Percentiles rank a stretch among this genome's conserved stretches.
These are phyloP conservation scores for Torulaspora franciscae DNA, from an alignment of 805 yeast genomes.

Conservation along the genomic window DNA sequence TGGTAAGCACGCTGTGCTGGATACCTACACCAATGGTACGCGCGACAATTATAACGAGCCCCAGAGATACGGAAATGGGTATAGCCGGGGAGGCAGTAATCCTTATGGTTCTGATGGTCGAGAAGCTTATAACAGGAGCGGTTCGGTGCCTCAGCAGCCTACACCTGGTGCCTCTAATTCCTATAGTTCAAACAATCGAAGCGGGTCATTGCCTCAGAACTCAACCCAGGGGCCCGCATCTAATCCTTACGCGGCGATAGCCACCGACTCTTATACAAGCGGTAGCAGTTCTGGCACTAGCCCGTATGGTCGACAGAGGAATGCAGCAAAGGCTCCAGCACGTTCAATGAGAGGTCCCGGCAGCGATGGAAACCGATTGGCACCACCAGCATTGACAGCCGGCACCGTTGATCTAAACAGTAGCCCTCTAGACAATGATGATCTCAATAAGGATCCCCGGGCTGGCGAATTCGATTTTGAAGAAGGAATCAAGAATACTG, in stretches of 20 bases:
- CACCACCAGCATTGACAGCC: conserved; percentile 6
- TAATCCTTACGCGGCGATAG: conserved; percentile 11
- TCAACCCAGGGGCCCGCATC: background rate
- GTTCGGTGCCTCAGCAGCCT: background rate
- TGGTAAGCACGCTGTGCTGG: conserved; percentile 11
- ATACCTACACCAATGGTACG: conserved; percentile 1
- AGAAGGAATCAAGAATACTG: conserved; percentile 13
- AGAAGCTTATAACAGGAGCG: background rate
- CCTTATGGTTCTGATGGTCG: background rate
- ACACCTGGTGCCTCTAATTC: background rate
- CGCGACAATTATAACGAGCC: background rate
- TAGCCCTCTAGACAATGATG: conserved; percentile 10
- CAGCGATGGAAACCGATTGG: background rate
- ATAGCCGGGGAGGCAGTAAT: background rate
- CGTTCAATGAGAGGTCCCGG: conserved; percentile 4
- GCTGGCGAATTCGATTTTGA: conserved; percentile 28
- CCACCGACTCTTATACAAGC: conserved; percentile 9
- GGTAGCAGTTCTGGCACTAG: conserved; percentile 1
- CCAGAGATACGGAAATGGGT: background rate
- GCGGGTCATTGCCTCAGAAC: background rate
- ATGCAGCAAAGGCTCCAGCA: conserved; percentile 2
- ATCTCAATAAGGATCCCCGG: conserved; percentile 10
- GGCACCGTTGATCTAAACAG: conserved; percentile 10
- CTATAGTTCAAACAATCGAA: background rate
- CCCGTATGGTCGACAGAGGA: conserved; percentile 12